phyloP scores from a whole-genome alignment of 768 basidiomycete genomes.

The Termitomyces sp. region DNA sequence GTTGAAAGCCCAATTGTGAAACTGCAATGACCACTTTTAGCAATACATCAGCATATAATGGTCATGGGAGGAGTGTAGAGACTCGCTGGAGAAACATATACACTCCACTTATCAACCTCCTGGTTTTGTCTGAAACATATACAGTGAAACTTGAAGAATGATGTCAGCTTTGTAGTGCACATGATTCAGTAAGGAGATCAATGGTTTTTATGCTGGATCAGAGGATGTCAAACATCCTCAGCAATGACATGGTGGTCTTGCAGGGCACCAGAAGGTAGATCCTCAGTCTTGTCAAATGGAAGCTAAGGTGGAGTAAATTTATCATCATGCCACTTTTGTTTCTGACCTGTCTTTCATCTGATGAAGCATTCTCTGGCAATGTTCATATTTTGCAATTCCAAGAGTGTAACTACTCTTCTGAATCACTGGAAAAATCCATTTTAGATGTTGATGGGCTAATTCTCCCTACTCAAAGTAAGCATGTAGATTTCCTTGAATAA shows the following conservation, averaged over 20 bases:
- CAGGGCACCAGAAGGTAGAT: neutral
- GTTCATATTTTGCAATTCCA: constrained; percentile 21
- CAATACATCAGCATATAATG: neutral
- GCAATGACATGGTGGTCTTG: neutral
- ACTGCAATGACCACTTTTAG: neutral
- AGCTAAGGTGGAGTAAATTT: neutral
- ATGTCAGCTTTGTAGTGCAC: neutral
- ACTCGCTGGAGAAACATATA: constrained; percentile 1
- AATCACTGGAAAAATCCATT: constrained; percentile 26
- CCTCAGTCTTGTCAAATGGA: neutral
- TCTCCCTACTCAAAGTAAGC: constrained; percentile 24
- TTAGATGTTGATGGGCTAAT: constrained; percentile 22
- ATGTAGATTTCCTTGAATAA: neutral
- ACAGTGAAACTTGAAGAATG: neutral
- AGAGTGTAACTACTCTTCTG: constrained; percentile 20
- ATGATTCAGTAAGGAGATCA: neutral
- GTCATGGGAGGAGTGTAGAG: neutral
- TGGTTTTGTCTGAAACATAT: neutral
- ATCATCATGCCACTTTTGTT: neutral
- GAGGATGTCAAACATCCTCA: neutral
- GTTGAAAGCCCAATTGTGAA: constrained; percentile 21
- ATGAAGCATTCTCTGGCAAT: constrained; percentile 2
- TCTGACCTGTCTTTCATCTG: neutral
- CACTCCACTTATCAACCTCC: neutral
- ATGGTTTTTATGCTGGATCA: neutral